phyloP scores from a whole-genome alignment of 768 basidiomycete species.

The Rhodosporidiobolus sp. region DNA sequence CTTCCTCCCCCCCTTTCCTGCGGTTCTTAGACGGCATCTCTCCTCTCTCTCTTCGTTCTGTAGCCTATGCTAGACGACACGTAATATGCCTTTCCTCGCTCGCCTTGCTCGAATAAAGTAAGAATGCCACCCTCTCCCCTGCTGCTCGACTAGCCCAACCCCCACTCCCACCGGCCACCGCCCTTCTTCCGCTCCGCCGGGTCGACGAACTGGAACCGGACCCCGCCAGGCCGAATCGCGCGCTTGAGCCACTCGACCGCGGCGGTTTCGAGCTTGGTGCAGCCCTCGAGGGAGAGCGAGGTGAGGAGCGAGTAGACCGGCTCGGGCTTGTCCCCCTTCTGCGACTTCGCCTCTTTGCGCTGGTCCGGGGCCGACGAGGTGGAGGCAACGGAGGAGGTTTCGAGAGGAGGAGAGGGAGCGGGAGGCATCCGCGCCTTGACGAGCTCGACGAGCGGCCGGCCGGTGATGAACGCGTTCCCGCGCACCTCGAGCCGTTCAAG shows the following conservation, averaged over 20 bases:
- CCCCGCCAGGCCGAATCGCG: slow-evolving; percentile 22
- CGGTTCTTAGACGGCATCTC: no score
- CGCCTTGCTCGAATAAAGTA: no score
- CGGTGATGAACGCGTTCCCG: slow-evolving; percentile 29
- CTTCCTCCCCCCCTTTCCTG: no score
- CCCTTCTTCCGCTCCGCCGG: slow-evolving; percentile 4
- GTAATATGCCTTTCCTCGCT: no score
- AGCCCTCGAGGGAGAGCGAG: slow-evolving; percentile 23
- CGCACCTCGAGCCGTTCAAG: slow-evolving; percentile 13
- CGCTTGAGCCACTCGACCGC: slow-evolving; percentile 34
- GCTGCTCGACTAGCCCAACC: background rate
- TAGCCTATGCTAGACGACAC: no score
- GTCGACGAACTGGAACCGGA: slow-evolving; percentile 27
- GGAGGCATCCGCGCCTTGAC: slow-evolving; percentile 9
- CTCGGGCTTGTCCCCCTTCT: background rate
- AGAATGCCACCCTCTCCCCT: no score
- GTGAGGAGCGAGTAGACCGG: slow-evolving; percentile 7
- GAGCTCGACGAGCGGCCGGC: slow-evolving; percentile 34
- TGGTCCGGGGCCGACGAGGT: no score
- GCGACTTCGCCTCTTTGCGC: background rate
- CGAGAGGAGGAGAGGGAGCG: background rate
- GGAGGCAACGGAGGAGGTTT: background rate
- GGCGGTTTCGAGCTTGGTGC: slow-evolving; percentile 33
- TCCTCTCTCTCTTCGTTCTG: no score
- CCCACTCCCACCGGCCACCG: slow-evolving; percentile 2